Conservation (phyloP, 495 filamentous ascomycete species). For the Patellaria atrata region DNA sequence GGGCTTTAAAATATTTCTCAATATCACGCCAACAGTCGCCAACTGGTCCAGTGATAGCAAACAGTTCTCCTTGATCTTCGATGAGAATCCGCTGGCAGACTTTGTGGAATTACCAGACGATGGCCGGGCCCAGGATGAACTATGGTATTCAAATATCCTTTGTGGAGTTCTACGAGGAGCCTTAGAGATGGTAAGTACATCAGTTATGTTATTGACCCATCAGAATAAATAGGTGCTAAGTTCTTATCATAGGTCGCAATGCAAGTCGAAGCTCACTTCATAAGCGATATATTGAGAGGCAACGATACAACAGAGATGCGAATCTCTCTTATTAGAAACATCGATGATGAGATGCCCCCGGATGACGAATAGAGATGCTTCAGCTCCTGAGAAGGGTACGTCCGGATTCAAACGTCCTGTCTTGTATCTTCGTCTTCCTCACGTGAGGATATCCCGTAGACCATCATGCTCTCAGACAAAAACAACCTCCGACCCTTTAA, state of each 20-base stretch:
- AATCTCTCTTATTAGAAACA: conserved; percentile 80
- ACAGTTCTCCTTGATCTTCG: conserved; percentile 88
- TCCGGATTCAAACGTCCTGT: neutral
- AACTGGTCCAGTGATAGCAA: conserved; percentile 95
- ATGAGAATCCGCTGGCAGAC: conserved; percentile 92
- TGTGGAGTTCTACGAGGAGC: conserved; percentile 85
- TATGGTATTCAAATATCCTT: conserved; percentile 97
- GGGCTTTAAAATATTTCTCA: conserved; percentile 97
- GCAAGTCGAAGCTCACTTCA: conserved; percentile 95
- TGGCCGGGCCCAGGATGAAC: conserved; percentile 84
- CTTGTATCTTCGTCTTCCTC: too few relatives aligned
- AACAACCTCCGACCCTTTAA: too few relatives aligned
- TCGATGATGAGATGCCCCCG: conserved; percentile 93
- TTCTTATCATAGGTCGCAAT: conserved; percentile 60
- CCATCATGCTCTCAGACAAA: too few relatives aligned
- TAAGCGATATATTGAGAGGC: conserved; percentile 84
- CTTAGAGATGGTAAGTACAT: conserved; percentile 68
- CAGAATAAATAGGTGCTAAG: neutral
- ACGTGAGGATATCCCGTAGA: too few relatives aligned
- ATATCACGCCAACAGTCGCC: conserved; percentile 86
- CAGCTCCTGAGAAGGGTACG: neutral
- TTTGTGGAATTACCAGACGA: conserved; percentile 97
- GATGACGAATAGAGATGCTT: conserved; percentile 84
- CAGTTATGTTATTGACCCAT: neutral
- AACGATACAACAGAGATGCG: conserved; percentile 97